Conservation (phyloP, 2,329 filamentous ascomycete genomes). For the Hypoxylon sp. region DNA sequence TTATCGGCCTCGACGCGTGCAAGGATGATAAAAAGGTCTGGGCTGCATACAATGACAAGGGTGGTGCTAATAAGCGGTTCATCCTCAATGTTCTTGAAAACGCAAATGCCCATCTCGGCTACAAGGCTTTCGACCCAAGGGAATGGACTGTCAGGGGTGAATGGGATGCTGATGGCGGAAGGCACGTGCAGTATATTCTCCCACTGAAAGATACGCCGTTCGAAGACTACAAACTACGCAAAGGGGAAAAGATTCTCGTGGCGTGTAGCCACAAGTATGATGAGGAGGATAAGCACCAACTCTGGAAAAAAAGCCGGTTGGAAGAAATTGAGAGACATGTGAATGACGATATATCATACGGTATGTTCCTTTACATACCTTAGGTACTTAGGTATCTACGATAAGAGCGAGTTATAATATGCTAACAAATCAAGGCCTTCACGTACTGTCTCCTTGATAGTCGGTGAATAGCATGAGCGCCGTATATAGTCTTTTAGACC, state of each 20-base stretch:
- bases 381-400: too few species aligned
- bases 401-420: too few species aligned
- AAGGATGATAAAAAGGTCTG: slow-evolving; percentile 5
- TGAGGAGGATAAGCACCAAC: slow-evolving; percentile 7
- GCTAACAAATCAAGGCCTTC: background rate
- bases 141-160: slow-evolving; percentile 15
- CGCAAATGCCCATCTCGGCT: slow-evolving; percentile 14
- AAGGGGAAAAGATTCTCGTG: slow-evolving; percentile 11
- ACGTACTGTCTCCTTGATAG: background rate
- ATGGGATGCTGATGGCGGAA: slow-evolving; percentile 5
- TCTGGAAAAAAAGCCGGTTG: slow-evolving; percentile 11
- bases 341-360: slow-evolving; percentile 11
- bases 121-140: slow-evolving; percentile 1
- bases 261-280: slow-evolving; percentile 12
- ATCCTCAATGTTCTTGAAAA: slow-evolving; percentile 15
- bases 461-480: too few species aligned
- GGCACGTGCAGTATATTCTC: slow-evolving; percentile 12
- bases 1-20: slow-evolving; percentile 15
- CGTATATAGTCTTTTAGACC: background rate
- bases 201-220: slow-evolving; percentile 6
- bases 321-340: slow-evolving; percentile 4
- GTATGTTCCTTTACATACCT: slow-evolving; percentile 4
- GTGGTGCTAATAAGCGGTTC: slow-evolving; percentile 5
- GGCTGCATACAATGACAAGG: slow-evolving; percentile 15
- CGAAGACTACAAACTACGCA: background rate